phyloP scores from a whole-genome alignment of 768 basidiomycete genomes.

The Leccinum subtestaceum region DNA sequence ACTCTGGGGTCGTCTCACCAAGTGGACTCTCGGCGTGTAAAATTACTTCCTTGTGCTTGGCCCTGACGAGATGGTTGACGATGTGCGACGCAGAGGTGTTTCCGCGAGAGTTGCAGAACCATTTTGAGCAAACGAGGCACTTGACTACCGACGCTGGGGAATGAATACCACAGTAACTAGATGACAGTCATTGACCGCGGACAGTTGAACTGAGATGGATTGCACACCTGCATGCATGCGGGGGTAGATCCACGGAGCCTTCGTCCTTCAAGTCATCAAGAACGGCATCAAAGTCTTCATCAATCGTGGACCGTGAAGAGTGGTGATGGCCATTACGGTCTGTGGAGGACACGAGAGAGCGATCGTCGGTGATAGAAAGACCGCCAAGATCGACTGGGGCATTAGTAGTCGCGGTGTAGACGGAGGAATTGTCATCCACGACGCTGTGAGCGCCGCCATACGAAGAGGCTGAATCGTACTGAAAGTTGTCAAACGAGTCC shows the following conservation, averaged over 20 bases:
- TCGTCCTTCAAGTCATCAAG: slow-evolving; percentile 89
- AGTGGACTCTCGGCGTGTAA: slow-evolving; percentile 93
- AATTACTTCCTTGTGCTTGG: slow-evolving; percentile 98
- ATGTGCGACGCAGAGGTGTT: slow-evolving; percentile 99
- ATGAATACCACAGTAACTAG: slow-evolving; percentile 96
- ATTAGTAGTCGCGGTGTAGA: slow-evolving; percentile 70
- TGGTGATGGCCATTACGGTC: slow-evolving; percentile 39
- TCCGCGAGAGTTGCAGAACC: slow-evolving; percentile 99
- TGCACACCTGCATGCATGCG: slow-evolving; percentile 92
- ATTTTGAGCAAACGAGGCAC: slow-evolving; percentile 86
- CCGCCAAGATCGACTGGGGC: slow-evolving; percentile 59
- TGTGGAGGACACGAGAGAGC: slow-evolving; percentile 41
- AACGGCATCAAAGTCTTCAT: slow-evolving; percentile 88
- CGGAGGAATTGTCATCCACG: slow-evolving; percentile 77
- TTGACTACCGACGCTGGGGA: slow-evolving; percentile 97
- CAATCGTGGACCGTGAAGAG: slow-evolving; percentile 40
- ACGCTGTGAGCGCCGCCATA: slow-evolving; percentile 68
- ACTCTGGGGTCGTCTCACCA: slow-evolving; percentile 97
- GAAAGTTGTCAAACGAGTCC: slow-evolving; percentile 85
- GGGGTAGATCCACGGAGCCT: slow-evolving; percentile 71
- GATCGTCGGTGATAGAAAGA: slow-evolving; percentile 67
- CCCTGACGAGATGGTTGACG: slow-evolving; percentile 97
- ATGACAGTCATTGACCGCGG: slow-evolving; percentile 9
- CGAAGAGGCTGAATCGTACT: slow-evolving; percentile 79
- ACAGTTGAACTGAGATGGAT: background rate